Percentiles rank a stretch among this genome's conserved stretches.
Conservation (phyloP, 805 yeast genomes). For the Metahyphopichia silvanorum region DNA sequence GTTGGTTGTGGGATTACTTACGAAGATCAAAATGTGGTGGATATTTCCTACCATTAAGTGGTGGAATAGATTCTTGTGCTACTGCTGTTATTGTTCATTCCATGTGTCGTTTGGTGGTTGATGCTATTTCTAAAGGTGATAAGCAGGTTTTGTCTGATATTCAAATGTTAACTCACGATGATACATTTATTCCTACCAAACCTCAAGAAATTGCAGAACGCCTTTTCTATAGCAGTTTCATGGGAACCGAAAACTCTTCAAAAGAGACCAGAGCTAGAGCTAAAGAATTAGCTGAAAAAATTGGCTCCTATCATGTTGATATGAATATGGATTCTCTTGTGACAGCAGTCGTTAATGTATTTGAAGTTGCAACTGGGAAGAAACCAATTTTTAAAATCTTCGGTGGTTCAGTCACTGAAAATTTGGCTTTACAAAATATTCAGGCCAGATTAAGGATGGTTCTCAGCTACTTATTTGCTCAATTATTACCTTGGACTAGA, state of each 20-base stretch:
- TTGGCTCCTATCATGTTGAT: conserved; percentile 90
- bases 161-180: conserved; percentile 57
- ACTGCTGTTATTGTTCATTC: conserved; percentile 92
- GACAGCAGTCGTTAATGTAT: conserved; percentile 64
- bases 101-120: conserved; percentile 84
- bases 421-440: conserved; percentile 91
- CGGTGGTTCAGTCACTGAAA: conserved; percentile 91
- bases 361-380: conserved; percentile 88
- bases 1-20: conserved; percentile 98
- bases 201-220: conserved; percentile 74
- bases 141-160: conserved; percentile 76
- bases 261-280: conserved; percentile 83
- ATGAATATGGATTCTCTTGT: conserved; percentile 89
- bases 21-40: conserved; percentile 91
- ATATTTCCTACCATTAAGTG: conserved; percentile 87
- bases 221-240: conserved; percentile 85
- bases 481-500: conserved; percentile 92
- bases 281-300: conserved; percentile 62
- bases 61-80: conserved; percentile 98
- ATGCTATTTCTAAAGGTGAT: conserved; percentile 67
- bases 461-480: conserved; percentile 87
- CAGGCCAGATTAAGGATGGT: conserved; percentile 98
- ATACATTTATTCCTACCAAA: conserved; percentile 63
- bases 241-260: conserved; percentile 96
- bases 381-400: conserved; percentile 84